phyloP scores from a whole-genome alignment of 202 grass and related monocot species.

The Musa balbisiana region DNA sequence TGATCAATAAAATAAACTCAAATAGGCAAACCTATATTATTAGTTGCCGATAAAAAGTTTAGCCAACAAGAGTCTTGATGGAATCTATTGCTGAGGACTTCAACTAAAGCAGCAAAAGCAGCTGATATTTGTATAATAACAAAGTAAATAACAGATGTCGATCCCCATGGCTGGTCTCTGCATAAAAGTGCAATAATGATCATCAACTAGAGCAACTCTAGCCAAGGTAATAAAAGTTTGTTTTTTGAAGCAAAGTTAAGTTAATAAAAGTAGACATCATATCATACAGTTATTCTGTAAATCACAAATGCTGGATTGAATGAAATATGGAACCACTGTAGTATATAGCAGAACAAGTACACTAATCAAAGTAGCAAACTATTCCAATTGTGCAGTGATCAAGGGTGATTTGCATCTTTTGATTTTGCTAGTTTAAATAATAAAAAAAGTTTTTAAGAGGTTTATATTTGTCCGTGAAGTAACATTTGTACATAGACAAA shows the following conservation, averaged over 20 bases:
- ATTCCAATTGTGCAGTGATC: too few relatives aligned
- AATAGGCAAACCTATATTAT: slow-evolving; percentile 63
- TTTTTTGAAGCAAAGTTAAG: not conserved
- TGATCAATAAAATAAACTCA: slow-evolving; percentile 10
- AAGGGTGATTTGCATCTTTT: too few relatives aligned
- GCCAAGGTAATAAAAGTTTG: slow-evolving; percentile 14
- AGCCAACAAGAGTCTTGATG: slow-evolving; percentile 80
- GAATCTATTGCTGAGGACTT: slow-evolving; percentile 54
- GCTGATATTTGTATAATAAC: slow-evolving; percentile 62
- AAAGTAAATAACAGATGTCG: slow-evolving; percentile 76
- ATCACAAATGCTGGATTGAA: not conserved
- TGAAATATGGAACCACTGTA: not conserved
- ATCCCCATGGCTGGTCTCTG: slow-evolving; percentile 69
- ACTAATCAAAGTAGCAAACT: not conserved
- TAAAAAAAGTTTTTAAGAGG: too few relatives aligned
- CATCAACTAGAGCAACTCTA: not conserved
- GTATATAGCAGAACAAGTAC: not conserved
- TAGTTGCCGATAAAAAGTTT: slow-evolving; percentile 52
- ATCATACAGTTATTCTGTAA: too few relatives aligned
- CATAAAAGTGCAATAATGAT: slow-evolving; percentile 4
- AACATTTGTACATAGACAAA: too few relatives aligned
- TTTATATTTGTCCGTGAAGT: too few relatives aligned
- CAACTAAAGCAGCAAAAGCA: slow-evolving; percentile 68
- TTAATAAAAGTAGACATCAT: too few relatives aligned
- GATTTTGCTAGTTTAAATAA: too few relatives aligned